Evolutionary conservation across 176 grass and related monocot species (phyloP).

Genomic region (Zoysia japonica): DNA sequence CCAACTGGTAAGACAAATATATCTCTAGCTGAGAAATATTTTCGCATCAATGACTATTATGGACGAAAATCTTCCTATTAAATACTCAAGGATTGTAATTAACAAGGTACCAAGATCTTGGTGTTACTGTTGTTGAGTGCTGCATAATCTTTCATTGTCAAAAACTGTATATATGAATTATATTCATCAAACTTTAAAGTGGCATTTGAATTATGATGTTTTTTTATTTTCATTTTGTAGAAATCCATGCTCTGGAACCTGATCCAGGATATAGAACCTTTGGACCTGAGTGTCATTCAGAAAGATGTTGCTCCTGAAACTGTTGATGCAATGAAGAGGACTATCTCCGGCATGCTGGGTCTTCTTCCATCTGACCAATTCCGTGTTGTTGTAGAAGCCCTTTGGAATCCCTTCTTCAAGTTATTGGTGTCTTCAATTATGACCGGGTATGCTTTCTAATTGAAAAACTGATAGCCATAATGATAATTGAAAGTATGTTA

Average conservation of each 20-base stretch:
- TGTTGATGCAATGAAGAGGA: slow-evolving; percentile 93
- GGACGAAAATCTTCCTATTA: neutral
- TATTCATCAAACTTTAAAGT: slow-evolving; percentile 15
- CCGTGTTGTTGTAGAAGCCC: slow-evolving; percentile 79
- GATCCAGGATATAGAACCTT: slow-evolving; percentile 96
- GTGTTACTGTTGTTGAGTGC: neutral
- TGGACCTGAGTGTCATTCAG: slow-evolving; percentile 84
- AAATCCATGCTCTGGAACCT: slow-evolving; percentile 81
- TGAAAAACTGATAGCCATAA: neutral
- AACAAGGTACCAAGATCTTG: slow-evolving; percentile 7
- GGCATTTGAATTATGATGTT: slow-evolving; percentile 11
- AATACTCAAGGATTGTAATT: neutral
- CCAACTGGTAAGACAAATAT: neutral
- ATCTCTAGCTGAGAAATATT: neutral
- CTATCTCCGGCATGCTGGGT: slow-evolving; percentile 94
- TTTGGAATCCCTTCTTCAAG: slow-evolving; percentile 90
- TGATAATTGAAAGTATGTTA: slow-evolving; percentile 17
- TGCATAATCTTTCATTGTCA: neutral
- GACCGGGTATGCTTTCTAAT: slow-evolving; percentile 72
- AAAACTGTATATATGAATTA: neutral
- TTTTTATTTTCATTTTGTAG: slow-evolving; percentile 42
- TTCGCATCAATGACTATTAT: slow-evolving; percentile 9
- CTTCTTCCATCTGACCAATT: slow-evolving; percentile 98
- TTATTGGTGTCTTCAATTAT: slow-evolving; percentile 96
- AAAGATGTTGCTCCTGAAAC: slow-evolving; percentile 92